Evolutionary conservation across 2,329 filamentous ascomycete species (phyloP).

Genomic region (Juglanconis sp.): DNA sequence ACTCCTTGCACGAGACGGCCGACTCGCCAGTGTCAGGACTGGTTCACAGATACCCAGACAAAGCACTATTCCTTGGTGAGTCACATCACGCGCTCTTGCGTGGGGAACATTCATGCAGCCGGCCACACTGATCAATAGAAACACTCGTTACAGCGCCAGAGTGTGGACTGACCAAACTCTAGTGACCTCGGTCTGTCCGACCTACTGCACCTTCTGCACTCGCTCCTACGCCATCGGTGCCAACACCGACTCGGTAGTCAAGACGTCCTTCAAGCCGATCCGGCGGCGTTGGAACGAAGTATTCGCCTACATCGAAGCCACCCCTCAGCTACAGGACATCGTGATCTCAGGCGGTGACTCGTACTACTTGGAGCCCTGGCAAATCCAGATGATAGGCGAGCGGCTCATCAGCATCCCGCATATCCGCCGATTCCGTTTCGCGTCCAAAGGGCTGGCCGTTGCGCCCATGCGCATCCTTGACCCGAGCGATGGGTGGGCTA

Average conservation of each 20-base stretch:
- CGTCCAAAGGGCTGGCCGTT: slow-evolving; percentile 60
- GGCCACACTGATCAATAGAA: not conserved
- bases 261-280: slow-evolving; percentile 37
- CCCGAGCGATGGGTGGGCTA: slow-evolving; percentile 48
- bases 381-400: slow-evolving; percentile 52
- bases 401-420: slow-evolving; percentile 55
- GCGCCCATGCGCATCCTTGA: slow-evolving; percentile 54
- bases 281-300: slow-evolving; percentile 49
- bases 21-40: slow-evolving; percentile 56
- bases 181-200: slow-evolving; percentile 60
- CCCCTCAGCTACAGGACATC: slow-evolving; percentile 50
- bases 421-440: slow-evolving; percentile 58
- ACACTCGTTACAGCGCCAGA: not conserved
- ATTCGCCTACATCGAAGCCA: slow-evolving; percentile 54
- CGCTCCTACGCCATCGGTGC: slow-evolving; percentile 57
- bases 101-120: too few species aligned
- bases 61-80: slow-evolving; percentile 59
- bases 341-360: slow-evolving; percentile 63
- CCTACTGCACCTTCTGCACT: slow-evolving; percentile 62
- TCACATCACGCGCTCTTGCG: not conserved
- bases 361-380: slow-evolving; percentile 52
- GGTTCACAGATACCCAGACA: slow-evolving; percentile 63
- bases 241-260: slow-evolving; percentile 50
- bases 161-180: not conserved
- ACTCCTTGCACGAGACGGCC: slow-evolving; percentile 55